Evolutionary conservation across 441 rosid genomes (phyloP), one percentile per base, ranked within the genome.

Genomic region (Populus hybrid): DNA sequence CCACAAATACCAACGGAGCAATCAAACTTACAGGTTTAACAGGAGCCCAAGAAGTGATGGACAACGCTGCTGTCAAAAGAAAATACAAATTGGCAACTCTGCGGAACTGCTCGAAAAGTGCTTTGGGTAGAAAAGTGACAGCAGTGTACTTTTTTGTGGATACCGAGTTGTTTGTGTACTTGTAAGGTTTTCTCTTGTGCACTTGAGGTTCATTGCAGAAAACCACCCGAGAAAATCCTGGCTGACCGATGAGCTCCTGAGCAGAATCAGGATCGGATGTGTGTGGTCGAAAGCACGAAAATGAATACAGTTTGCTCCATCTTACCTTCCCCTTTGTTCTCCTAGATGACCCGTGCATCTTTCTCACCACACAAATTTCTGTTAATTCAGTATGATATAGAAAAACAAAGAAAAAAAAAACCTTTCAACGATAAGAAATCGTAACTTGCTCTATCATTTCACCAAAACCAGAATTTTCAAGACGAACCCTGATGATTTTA

Each of bases 41-140:
- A 0, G 94, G 97, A 14, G 97, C 80, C 9, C 87, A 75, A 56
- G 85, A 74, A 73, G 87, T 79, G 18, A 83, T 81, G 23, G 97
- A 90, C 61, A 92, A 76, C 36, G 78, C 69, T 2, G 91, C 97
- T 5, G 90, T 88, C 63, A 90, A 36, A 7, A 92, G 86, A 36
- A 92, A 92, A 71, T 89, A 92, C 65, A 90, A 80, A 74, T 92
- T 92, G 76, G 97, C 97, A 40, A 89, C 97, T 33, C 94, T 83
- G 38, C 88, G 88, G 67, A 92, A 90, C 76, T 92, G 96, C 88
- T 92, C 96, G 9, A 89, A 90, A 69, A 90, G 86, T 66, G 94
- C 86, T 38, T 76, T 92, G 3, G 94, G 93, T 7, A 90, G 82
- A 86, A 92, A 92, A 11, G 91, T 89, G 14, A 84, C 50, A 9